These are phyloP conservation scores for Periconia macrospinosa DNA, from an alignment of 2,329 filamentous ascomycete genomes.

Conservation along the genomic window DNA sequence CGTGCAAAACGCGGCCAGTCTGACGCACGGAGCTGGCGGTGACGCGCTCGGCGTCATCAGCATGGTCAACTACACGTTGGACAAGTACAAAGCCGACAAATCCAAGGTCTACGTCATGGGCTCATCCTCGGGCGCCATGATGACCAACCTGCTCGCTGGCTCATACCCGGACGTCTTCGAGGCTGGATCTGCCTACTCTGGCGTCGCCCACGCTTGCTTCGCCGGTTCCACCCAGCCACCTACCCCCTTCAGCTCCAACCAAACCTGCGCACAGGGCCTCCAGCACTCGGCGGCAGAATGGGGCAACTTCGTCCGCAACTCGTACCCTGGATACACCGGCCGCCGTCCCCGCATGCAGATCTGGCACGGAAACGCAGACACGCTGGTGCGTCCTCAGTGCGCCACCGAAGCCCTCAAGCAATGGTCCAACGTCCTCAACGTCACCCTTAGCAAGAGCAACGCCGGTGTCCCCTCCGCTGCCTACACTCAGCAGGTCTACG, in stretches of 20 bases:
- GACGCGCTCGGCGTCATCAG: constrained; percentile 59
- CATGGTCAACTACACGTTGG: constrained; percentile 60
- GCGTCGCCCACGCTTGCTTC: constrained; percentile 31
- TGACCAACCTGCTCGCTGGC: constrained; percentile 34
- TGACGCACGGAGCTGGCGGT: constrained; percentile 60
- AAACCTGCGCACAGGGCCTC: constrained; percentile 58
- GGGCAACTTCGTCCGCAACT: constrained; percentile 10
- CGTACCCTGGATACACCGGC: constrained; percentile 40
- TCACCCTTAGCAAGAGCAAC: constrained; percentile 9
- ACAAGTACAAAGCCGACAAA: constrained; percentile 55
- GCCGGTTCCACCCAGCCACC: constrained; percentile 9
- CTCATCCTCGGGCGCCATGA: constrained; percentile 32
- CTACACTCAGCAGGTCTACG: constrained; percentile 19
- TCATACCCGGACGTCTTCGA: constrained; percentile 32
- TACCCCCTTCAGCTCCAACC: constrained; percentile 31
- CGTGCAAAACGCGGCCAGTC: constrained; percentile 55
- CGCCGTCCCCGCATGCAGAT: constrained; percentile 37
- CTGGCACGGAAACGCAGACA: constrained; percentile 38
- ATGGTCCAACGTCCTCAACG: constrained; percentile 6
- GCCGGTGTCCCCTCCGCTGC: constrained; percentile 8
- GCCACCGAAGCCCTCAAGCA: constrained; percentile 20
- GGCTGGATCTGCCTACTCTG: constrained; percentile 30
- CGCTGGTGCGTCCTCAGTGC: constrained; percentile 27
- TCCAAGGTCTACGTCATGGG: constrained; percentile 47
- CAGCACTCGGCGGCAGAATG: constrained; percentile 15